Evolutionary conservation across 176 grass and related monocot genomes (phyloP).

Genomic region (Zea luxurians): DNA sequence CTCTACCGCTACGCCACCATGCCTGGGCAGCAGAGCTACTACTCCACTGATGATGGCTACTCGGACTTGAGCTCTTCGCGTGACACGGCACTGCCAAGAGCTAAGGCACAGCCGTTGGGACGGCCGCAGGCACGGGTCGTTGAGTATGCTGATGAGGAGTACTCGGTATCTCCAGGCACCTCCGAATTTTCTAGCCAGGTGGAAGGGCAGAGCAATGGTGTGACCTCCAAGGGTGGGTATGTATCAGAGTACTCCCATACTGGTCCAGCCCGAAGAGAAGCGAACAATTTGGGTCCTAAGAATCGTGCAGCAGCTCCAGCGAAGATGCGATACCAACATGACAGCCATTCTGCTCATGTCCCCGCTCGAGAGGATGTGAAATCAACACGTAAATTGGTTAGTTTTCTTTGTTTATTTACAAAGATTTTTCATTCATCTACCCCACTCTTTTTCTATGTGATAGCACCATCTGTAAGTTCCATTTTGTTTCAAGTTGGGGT

Average conservation of each 20-base stretch:
- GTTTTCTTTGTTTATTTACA: slow-evolving; percentile 19
- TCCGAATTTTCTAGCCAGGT: slow-evolving; percentile 76
- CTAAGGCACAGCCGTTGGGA: slow-evolving; percentile 43
- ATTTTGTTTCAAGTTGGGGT: background rate
- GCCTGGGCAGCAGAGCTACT: slow-evolving; percentile 50
- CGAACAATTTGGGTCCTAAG: slow-evolving; percentile 42
- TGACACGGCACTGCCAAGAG: slow-evolving; percentile 61
- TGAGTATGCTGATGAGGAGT: slow-evolving; percentile 68
- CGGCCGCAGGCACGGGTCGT: slow-evolving; percentile 43
- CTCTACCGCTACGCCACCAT: slow-evolving; percentile 48
- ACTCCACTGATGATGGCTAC: slow-evolving; percentile 89
- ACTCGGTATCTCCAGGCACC: slow-evolving; percentile 69
- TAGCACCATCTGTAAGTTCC: background rate
- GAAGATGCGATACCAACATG: background rate
- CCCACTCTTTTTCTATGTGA: background rate
- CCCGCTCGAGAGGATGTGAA: slow-evolving; percentile 36
- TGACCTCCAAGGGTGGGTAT: slow-evolving; percentile 55
- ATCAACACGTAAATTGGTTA: slow-evolving; percentile 36
- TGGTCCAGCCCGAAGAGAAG: slow-evolving; percentile 43
- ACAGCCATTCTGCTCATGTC: slow-evolving; percentile 42
- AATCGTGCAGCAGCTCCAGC: slow-evolving; percentile 24
- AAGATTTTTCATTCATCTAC: slow-evolving; percentile 18
- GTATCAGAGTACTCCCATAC: slow-evolving; percentile 52
- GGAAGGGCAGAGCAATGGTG: slow-evolving; percentile 28
- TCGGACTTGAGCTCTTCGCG: slow-evolving; percentile 88